Conservation (phyloP, 352 stramenopile species). For the Globisporangium alternatum region DNA sequence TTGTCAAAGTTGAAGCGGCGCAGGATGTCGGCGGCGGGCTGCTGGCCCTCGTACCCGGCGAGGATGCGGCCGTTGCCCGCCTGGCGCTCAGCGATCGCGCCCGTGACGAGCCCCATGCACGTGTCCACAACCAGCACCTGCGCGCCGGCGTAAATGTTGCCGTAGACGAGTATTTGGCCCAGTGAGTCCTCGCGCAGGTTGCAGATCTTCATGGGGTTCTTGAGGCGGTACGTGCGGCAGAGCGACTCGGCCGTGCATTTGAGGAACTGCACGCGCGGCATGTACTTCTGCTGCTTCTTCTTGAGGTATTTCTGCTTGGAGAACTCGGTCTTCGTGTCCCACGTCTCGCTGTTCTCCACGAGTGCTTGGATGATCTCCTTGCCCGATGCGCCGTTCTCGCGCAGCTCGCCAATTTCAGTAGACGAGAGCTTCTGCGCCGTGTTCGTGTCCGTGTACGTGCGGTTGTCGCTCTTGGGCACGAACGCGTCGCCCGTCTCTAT, state of each 20-base stretch:
- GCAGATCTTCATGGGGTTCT: conserved; percentile 89
- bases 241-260: conserved; percentile 89
- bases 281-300: conserved; percentile 94
- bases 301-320: conserved; percentile 97
- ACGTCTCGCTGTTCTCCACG: conserved; percentile 94
- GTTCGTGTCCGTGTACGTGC: conserved; percentile 84
- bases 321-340: conserved; percentile 93
- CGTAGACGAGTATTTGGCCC: conserved; percentile 91
- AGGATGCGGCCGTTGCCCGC: conserved; percentile 68
- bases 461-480: conserved; percentile 74
- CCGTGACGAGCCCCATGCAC: conserved; percentile 90
- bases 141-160: conserved; percentile 88
- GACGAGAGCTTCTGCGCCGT: conserved; percentile 77
- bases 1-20: conserved; percentile 88
- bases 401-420: conserved; percentile 61
- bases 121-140: conserved; percentile 92
- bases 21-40: conserved; percentile 70
- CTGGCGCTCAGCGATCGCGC: conserved; percentile 85
- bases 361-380: conserved; percentile 91
- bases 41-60: conserved; percentile 70
- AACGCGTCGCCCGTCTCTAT: conserved; percentile 80
- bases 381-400: conserved; percentile 65
- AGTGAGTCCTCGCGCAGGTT: conserved; percentile 92
- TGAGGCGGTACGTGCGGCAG: conserved; percentile 86
- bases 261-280: conserved; percentile 80